These are phyloP conservation scores for Raffaelea albimanens DNA, from an alignment of 2,329 filamentous ascomycete species.

Conservation along the genomic window DNA sequence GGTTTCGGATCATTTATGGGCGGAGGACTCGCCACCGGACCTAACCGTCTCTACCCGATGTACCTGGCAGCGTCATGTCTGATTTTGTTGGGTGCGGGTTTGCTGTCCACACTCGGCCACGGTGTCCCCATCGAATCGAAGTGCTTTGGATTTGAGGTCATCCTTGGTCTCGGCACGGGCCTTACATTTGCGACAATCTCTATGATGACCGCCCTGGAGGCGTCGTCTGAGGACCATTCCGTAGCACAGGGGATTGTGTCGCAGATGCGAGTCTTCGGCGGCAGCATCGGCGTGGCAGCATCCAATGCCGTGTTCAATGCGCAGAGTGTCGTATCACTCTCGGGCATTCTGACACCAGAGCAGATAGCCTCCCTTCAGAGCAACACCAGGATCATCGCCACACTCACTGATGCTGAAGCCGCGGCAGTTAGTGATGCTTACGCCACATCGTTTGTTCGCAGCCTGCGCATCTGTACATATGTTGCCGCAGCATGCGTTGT, in stretches of 20 bases:
- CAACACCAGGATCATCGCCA: neutral
- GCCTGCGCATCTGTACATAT: too few species aligned
- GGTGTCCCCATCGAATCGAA: constrained; percentile 5
- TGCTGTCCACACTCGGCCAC: constrained; percentile 11
- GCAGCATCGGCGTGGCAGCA: constrained; percentile 17
- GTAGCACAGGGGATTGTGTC: constrained; percentile 14
- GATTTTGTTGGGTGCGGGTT: constrained; percentile 10
- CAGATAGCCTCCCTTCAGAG: neutral
- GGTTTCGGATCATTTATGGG: constrained; percentile 8
- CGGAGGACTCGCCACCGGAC: constrained; percentile 12
- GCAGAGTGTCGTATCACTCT: neutral
- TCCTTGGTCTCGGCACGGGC: constrained; percentile 13
- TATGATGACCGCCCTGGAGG: constrained; percentile 13
- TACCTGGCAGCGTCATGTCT: too few species aligned
- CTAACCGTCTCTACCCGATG: too few species aligned
- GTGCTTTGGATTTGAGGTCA: constrained; percentile 12
- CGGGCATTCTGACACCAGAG: neutral
- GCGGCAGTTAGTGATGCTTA: too few species aligned
- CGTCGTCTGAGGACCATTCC: constrained; percentile 14
- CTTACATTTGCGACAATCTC: constrained; percentile 14
- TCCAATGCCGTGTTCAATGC: neutral
- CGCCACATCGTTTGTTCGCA: too few species aligned
- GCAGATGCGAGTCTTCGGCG: constrained; percentile 18
- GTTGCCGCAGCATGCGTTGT: too few species aligned
- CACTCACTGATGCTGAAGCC: neutral